Evolutionary conservation across 352 stramenopile species (phyloP), one percentile per base, ranked within the genome.

Genomic region (Pythium vanterpoolii): DNA sequence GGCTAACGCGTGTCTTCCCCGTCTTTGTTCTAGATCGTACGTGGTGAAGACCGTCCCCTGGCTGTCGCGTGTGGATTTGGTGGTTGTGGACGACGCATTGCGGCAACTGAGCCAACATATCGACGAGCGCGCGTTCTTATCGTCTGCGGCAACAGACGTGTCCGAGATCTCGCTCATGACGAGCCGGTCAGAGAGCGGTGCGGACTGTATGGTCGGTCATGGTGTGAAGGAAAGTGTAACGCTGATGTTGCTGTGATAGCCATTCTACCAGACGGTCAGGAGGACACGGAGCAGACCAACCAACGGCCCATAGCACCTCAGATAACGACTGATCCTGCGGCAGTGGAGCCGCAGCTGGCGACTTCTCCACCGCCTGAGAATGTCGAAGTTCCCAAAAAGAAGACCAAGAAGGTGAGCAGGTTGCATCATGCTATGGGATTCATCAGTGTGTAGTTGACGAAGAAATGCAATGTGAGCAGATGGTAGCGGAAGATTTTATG

Each of bases 401-500:
- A 77, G 28, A 19, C 48, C 9, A 69, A 69, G 30, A 60, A 60
- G 42, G 43, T 56, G 33, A 28, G 21, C 31, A 7, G 14, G 19
- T 3, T 6, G 6, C n/a, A 4, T 24, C n/a, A 21, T 30, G 21
- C 16, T 49, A 19, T 44, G 9, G 9, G 21, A 27, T 30, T 3
- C 14, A 28, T 2, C 4, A 18, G 8, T n/a, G 16, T 2, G 7
- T 49, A 8, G 11, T 18, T 19, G 9, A 11, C 34, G 31, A 56
- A 19, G n/a, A 10, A 56, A 61, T 56, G 80, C 10, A 13, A 36
- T 6, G 14, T 49, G 40, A 1, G 33, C 28, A 61, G 68, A 74
- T 86, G 45, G 71, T 62, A 39, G 70, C 70, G 0, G 74, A 87
- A 46, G 77, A 84, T 1, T 83, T 87, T 45, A 76, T 88, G 76